These are phyloP conservation scores for Polygonum maritimum DNA, from an alignment of 148 eudicot genomes.

Conservation along the genomic window DNA sequence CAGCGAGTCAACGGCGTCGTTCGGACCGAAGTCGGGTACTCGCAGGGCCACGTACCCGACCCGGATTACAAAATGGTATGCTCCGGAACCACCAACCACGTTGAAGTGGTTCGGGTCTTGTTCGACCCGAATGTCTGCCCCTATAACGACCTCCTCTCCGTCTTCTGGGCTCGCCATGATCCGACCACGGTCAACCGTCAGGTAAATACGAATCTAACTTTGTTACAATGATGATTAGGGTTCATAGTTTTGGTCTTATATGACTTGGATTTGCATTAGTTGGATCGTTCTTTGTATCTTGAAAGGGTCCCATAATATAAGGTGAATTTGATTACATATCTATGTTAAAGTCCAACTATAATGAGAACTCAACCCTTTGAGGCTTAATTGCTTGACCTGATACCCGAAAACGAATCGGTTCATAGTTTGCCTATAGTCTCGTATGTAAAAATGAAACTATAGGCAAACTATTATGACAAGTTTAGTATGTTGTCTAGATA, in stretches of 20 bases:
- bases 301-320: neutral
- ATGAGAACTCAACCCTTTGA: no score
- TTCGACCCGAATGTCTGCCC: constrained; percentile 75
- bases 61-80: constrained; percentile 65
- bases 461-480: no score
- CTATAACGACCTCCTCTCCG: constrained; percentile 42
- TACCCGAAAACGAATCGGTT: no score
- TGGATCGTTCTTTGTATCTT: neutral
- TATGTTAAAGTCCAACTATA: no score
- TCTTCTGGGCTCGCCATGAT: constrained; percentile 83
- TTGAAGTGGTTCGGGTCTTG: constrained; percentile 74
- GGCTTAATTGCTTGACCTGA: no score
- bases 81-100: constrained; percentile 60
- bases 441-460: no score
- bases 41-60: constrained; percentile 67
- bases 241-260: neutral
- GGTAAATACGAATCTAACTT: constrained; percentile 21
- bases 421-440: no score
- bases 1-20: constrained; percentile 74
- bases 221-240: neutral
- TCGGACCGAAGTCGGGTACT: constrained; percentile 83
- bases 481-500: no score
- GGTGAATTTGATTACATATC: neutral
- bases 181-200: constrained; percentile 93
- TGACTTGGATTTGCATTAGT: neutral